Evolutionary conservation across 2,329 filamentous ascomycete genomes (phyloP).

Genomic region (Cadophora sp.): DNA sequence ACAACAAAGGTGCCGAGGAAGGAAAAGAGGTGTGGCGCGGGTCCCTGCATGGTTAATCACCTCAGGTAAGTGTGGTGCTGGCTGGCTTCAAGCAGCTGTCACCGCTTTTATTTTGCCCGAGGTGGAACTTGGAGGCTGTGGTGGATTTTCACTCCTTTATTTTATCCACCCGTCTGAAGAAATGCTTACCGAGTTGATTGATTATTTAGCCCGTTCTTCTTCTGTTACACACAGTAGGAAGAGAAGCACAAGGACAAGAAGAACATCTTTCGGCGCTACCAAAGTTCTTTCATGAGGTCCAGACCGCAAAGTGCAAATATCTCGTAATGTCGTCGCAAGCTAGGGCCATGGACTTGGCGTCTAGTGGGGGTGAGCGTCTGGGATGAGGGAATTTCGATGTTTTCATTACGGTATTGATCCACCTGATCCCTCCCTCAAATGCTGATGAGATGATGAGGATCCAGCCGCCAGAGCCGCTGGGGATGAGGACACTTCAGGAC

Average conservation of each 20-base stretch:
- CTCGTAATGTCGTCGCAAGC: constrained; percentile 15
- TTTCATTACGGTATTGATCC: constrained; percentile 16
- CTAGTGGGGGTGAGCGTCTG: constrained; percentile 8
- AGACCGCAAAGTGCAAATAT: constrained; percentile 19
- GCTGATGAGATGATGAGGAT: constrained; percentile 1
- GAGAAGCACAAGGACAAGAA: background rate
- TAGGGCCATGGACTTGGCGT: background rate
- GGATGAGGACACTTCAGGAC: no score
- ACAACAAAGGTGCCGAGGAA: background rate
- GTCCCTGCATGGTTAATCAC: background rate
- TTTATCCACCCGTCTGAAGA: background rate
- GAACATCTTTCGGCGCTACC: constrained; percentile 7
- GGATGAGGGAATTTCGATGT: constrained; percentile 4
- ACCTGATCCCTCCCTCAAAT: background rate
- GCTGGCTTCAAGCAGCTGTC: background rate
- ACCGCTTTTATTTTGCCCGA: background rate
- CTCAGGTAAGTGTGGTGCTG: constrained; percentile 3
- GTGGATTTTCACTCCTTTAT: background rate
- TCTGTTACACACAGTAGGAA: background rate
- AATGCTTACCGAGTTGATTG: background rate
- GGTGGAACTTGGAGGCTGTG: background rate
- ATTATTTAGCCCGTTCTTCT: background rate
- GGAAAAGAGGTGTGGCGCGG: constrained; percentile 3
- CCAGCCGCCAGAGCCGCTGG: constrained; percentile 10
- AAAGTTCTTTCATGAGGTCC: background rate